A percentile compares a stretch with the other conserved stretches of the same genome.
phyloP scores from a whole-genome alignment of 2,329 filamentous ascomycete genomes.

The Metarhizium album region DNA sequence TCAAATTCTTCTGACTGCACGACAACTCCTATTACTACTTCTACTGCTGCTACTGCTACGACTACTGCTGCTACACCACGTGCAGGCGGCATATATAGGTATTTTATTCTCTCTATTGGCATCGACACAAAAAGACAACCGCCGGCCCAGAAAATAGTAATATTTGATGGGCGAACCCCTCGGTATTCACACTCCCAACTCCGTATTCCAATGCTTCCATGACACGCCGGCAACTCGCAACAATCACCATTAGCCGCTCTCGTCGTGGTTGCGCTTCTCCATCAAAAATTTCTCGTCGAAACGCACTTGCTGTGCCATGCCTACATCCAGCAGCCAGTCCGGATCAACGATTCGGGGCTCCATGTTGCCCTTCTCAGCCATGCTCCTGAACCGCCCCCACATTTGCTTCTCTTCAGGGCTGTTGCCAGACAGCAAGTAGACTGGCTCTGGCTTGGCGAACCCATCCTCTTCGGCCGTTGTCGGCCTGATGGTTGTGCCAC shows the following conservation, averaged over 20 bases:
- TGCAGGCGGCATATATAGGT: no score
- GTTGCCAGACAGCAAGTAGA: slow-evolving; percentile 71
- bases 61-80: not conserved
- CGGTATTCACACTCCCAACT: slow-evolving; percentile 1
- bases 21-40: no score
- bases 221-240: slow-evolving; percentile 1
- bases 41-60: no score
- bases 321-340: slow-evolving; percentile 84
- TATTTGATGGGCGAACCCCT: no score
- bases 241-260: slow-evolving; percentile 7
- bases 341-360: slow-evolving; percentile 68
- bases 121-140: no score
- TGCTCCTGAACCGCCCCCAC: slow-evolving; percentile 70
- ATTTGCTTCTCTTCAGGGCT: slow-evolving; percentile 57
- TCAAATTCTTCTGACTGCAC: slow-evolving; percentile 79
- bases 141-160: no score
- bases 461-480: slow-evolving; percentile 54
- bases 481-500: slow-evolving; percentile 56
- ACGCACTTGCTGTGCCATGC: slow-evolving; percentile 76
- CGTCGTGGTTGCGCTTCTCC: slow-evolving; percentile 28
- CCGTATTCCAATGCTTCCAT: slow-evolving; percentile 12
- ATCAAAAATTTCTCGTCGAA: slow-evolving; percentile 53
- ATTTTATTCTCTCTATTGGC: no score
- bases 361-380: slow-evolving; percentile 71
- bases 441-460: slow-evolving; percentile 52